Evolutionary conservation across 208 protist genomes (phyloP), one percentile per base, ranked within the genome.

Genomic region (Trypanosoma caninum): DNA sequence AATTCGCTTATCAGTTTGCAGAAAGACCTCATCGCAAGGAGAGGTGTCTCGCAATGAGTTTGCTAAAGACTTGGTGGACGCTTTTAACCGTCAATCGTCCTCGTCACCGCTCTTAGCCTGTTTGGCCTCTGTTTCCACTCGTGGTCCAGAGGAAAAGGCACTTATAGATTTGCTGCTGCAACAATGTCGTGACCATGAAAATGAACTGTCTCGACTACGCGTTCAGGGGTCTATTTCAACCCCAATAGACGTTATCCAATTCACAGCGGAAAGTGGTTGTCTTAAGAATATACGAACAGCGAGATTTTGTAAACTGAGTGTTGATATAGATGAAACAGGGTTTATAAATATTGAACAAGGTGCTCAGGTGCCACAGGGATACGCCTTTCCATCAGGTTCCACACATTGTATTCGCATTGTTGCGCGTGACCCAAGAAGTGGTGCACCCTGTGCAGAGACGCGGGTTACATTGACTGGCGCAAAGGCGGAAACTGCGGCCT

Each of bases 241-340:
- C 1, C 2, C 23, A 5, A 35, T 37, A 53, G 78, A 81, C 45
- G 63, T 73, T 38, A 54, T 93, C 37, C 72, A 82, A 55, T 90
- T 89, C 56, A 82, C 80, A 2, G 86, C 77, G 53, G 61, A 70
- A 11, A 74, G 72, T 25, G 81, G 76, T 20, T 83, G 74, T 54
- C 54, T 93, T 2, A 59, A 65, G 38, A 87, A 93, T 67, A 69
- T 93, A 40, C 79, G 87, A 69, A 89, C 81, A 5, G 51, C 35
- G 13, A 45, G 74, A 16, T 67, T 77, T 31, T 76, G 80, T 34
- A 65, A 84, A 27, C 54, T 93, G 31, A 76, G 69, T 42, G 82
- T 61, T 31, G 52, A 61, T 10, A 61, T 93, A 8, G 80, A 90
- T 52, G 68, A 76, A 25, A 69, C 78, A 46, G 57, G 74, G 11